phyloP scores from a whole-genome alignment of 768 basidiomycete genomes.

The Tylopilus cervinicoccineus region DNA sequence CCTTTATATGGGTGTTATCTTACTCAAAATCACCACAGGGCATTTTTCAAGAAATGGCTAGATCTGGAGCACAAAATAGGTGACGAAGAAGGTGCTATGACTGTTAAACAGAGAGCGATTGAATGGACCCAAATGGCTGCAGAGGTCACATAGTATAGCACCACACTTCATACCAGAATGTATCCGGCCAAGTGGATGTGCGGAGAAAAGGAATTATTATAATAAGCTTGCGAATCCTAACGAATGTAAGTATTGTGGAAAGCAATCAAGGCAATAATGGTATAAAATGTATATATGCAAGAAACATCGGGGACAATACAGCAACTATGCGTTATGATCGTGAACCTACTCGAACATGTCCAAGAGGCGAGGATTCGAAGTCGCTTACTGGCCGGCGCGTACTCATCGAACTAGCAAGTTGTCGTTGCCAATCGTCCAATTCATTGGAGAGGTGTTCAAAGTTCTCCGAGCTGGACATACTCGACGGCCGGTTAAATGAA shows the following conservation, averaged over 20 bases:
- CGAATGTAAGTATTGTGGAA: slow-evolving; percentile 43
- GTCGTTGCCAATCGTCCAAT: slow-evolving; percentile 83
- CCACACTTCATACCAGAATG: slow-evolving; percentile 30
- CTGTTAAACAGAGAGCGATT: slow-evolving; percentile 84
- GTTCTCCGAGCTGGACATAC: slow-evolving; percentile 82
- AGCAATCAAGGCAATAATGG: slow-evolving; percentile 36
- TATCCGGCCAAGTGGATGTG: slow-evolving; percentile 33
- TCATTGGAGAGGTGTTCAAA: slow-evolving; percentile 79
- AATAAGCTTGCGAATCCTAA: slow-evolving; percentile 49
- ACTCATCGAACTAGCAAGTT: slow-evolving; percentile 76
- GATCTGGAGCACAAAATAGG: slow-evolving; percentile 83
- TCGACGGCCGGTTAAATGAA: slow-evolving; percentile 62
- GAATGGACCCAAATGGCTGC: slow-evolving; percentile 81
- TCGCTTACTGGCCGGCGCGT: slow-evolving; percentile 68
- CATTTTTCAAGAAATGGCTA: slow-evolving; percentile 98
- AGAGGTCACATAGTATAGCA: slow-evolving; percentile 13
- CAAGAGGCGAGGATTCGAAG: slow-evolving; percentile 55
- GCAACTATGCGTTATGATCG: slow-evolving; percentile 36
- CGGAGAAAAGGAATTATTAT: slow-evolving; percentile 33
- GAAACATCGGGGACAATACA: slow-evolving; percentile 13
- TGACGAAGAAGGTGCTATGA: slow-evolving; percentile 75
- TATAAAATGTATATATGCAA: slow-evolving; percentile 36
- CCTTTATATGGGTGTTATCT: background rate
- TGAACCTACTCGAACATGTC: slow-evolving; percentile 59
- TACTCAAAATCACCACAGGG: slow-evolving; percentile 40